A percentile compares a stretch with the other conserved stretches of the same genome.
Conservation (phyloP, 1,284 basidiomycete species). For the Xanthoconium separans region DNA sequence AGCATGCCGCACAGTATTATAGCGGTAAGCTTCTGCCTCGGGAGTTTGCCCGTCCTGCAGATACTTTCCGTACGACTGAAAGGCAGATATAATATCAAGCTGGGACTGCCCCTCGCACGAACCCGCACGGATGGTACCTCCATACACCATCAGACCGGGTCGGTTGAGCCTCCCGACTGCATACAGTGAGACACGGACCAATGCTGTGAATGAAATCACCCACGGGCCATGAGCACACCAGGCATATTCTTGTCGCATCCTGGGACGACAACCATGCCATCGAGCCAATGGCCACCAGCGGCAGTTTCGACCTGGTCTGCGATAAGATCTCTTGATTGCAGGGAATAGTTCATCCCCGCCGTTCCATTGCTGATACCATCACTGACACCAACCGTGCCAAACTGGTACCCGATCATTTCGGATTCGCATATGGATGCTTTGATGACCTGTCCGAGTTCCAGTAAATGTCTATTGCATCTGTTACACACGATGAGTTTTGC, state of each 20-base stretch:
- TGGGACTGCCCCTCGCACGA: constrained; percentile 78
- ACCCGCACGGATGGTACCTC: constrained; percentile 90
- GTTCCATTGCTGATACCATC: constrained; percentile 99
- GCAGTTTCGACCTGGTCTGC: constrained; percentile 96
- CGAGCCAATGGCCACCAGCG: constrained; percentile 97
- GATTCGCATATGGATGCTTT: constrained; percentile 77
- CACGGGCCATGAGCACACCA: constrained; percentile 89
- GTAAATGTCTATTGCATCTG: constrained; percentile 91
- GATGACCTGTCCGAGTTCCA: constrained; percentile 85
- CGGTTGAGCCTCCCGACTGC: constrained; percentile 90
- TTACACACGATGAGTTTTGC: constrained; percentile 1
- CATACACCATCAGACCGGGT: constrained; percentile 95
- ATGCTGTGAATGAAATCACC: constrained; percentile 37
- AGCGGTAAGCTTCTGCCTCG: constrained; percentile 78
- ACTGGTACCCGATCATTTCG: constrained; percentile 92
- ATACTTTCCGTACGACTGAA: constrained; percentile 94
- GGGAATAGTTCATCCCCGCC: constrained; percentile 88
- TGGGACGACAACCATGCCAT: constrained; percentile 95
- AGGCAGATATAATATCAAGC: constrained; percentile 92
- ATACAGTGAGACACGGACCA: constrained; percentile 23
- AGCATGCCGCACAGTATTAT: constrained; percentile 84
- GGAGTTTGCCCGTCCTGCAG: constrained; percentile 85
- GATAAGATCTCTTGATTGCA: constrained; percentile 95
- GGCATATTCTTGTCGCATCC: constrained; percentile 99
- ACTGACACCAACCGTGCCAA: constrained; percentile 95